Evolutionary conservation across 2,329 filamentous ascomycete genomes (phyloP).

Genomic region (Ceratocystiopsis brevicomis): DNA sequence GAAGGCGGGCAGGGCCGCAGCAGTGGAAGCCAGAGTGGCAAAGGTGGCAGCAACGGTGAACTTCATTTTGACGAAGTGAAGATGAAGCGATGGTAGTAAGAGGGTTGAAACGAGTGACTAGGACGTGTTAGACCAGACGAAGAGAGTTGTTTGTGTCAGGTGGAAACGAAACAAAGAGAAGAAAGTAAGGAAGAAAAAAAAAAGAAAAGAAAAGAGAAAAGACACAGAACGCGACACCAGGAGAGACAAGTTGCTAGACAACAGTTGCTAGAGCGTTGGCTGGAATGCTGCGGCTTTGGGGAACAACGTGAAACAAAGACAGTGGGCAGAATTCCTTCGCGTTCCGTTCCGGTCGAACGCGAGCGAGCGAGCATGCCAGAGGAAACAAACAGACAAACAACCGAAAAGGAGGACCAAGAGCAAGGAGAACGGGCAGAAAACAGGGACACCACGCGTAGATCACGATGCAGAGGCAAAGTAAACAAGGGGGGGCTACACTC

Average conservation of each 20-base stretch:
- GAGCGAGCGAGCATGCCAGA: too few relatives aligned
- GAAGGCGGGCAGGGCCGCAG: slow-evolving; percentile 13
- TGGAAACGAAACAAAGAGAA: not conserved
- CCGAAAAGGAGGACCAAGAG: too few relatives aligned
- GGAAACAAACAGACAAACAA: too few relatives aligned
- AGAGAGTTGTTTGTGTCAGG: not conserved
- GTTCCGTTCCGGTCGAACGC: too few relatives aligned
- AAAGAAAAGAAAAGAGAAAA: not conserved
- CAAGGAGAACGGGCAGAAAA: too few relatives aligned
- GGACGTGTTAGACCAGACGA: slow-evolving; percentile 1
- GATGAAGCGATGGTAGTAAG: not conserved
- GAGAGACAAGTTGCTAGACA: too few relatives aligned
- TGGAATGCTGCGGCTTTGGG: too few relatives aligned
- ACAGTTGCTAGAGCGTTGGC: too few relatives aligned
- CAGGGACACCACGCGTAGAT: not conserved
- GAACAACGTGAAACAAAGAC: too few relatives aligned
- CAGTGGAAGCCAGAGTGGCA: slow-evolving; percentile 18
- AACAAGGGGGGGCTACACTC: not conserved
- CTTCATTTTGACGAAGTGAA: slow-evolving; percentile 21
- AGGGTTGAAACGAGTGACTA: slow-evolving; percentile 3
- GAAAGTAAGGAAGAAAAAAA: not conserved
- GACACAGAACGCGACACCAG: not conserved
- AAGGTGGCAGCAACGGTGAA: slow-evolving; percentile 16
- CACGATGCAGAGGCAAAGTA: not conserved
- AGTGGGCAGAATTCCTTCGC: too few relatives aligned